Evolutionary conservation across 1,139 yeast species (phyloP), one percentile per base, ranked within the genome.

Genomic region (Pneumocystis canis): DNA sequence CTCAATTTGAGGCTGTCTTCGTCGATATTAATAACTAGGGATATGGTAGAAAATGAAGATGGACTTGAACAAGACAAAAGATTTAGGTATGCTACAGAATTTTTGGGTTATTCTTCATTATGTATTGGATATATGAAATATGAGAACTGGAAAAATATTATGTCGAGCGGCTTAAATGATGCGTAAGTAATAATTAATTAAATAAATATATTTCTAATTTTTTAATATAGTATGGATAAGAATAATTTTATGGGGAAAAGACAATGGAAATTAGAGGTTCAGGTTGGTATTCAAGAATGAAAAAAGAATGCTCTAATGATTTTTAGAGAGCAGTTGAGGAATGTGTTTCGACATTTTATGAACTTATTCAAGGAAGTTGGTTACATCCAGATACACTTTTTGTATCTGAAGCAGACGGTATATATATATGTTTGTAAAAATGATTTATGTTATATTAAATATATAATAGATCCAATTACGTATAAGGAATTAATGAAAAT

Each of bases 61-160:
- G 41, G 31, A 16, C 33, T 40, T 32, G 61, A 32, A 6, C 54
- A 58, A 5, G 65, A 63, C 18, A 59, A 60, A 33, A 53, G 32
- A 28, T 60, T 62, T 59, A 35, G 65, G 41, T 25, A 39, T 57
- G 65, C 65, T 9, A 41, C 61, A 25, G 65, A 63, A 33, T 63
- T 59, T 40, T 59, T 59, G 14, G 64, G 62, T 14, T 61, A 63
- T 41, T 59, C 64, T 32, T 56, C 62, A 28, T 54, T 63, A 18
- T 35, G 59, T 47, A 40, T 33, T 11, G 65, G 62, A 11, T 60
- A 60, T 7, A 54, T 59, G 33, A 58, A 57, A 31, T 63, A 63
- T 60, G 65, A 63, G 11, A 53, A 54, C 32, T 63, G 65, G 65
- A 63, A 61, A 58, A 30, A 47, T 47, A 57, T 60, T 41, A 56